Conservation (phyloP, 306 rosid genomes). For the Geum urbanum region DNA sequence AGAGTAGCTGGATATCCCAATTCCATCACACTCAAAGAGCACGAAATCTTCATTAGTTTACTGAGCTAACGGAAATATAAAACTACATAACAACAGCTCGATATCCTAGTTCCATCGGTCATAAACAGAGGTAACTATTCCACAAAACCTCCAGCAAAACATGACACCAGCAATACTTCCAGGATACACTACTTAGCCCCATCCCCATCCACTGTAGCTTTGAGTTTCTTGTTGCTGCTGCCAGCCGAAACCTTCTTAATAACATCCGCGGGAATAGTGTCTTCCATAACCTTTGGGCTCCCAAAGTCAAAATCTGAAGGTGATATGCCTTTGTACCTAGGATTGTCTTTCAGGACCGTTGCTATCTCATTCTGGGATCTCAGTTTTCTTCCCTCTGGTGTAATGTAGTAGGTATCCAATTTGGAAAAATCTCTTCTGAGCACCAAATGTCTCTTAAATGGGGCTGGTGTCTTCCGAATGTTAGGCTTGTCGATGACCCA, state of each 20-base stretch:
- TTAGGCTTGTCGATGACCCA: conserved; percentile 92
- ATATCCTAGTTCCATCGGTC: background rate
- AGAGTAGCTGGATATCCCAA: background rate
- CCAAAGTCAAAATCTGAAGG: conserved; percentile 53
- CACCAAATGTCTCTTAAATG: conserved; percentile 67
- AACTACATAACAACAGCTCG: background rate
- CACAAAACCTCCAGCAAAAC: background rate
- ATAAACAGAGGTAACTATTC: background rate
- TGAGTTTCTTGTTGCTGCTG: conserved; percentile 34
- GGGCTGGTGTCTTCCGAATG: conserved; percentile 67
- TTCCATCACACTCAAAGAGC: background rate
- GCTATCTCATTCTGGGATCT: conserved; percentile 71
- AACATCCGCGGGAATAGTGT: conserved; percentile 53
- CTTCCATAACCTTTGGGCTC: conserved; percentile 73
- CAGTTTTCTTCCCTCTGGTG: conserved; percentile 63
- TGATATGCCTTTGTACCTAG: conserved; percentile 35
- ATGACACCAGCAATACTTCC: background rate
- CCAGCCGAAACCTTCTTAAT: conserved; percentile 36
- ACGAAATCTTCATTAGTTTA: too few relatives aligned
- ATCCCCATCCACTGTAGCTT: conserved; percentile 26
- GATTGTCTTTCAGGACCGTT: conserved; percentile 48
- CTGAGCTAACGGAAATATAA: background rate
- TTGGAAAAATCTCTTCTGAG: conserved; percentile 75
- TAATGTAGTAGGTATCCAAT: conserved; percentile 62
- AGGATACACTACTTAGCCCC: conserved; percentile 4